Percentiles rank a stretch among this genome's conserved stretches.
Evolutionary conservation across 2,329 filamentous ascomycete genomes (phyloP).

Genomic region (Epichloe sylvatica): DNA sequence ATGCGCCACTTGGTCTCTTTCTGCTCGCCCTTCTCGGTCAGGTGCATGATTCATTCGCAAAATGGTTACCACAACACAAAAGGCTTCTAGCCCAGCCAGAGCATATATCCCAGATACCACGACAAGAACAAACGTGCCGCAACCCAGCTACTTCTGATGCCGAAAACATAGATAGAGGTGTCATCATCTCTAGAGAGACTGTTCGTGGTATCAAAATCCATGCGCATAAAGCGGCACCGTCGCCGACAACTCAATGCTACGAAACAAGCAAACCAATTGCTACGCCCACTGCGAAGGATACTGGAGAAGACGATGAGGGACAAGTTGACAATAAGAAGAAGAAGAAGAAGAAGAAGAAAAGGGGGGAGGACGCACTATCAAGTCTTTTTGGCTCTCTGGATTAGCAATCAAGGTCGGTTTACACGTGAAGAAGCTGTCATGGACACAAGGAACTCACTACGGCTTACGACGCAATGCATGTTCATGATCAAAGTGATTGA

Average conservation of each 20-base stretch:
- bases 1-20: conserved; percentile 55
- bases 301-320: conserved; percentile 9
- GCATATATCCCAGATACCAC: background rate
- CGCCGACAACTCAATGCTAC: conserved; percentile 1
- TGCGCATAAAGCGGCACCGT: background rate
- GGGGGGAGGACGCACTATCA: conserved; percentile 57
- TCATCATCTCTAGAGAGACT: conserved; percentile 16
- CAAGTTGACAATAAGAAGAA: conserved; percentile 28
- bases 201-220: background rate
- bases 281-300: background rate
- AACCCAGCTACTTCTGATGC: background rate
- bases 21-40: conserved; percentile 52
- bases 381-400: conserved; percentile 51
- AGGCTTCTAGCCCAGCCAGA: background rate
- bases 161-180: conserved; percentile 14
- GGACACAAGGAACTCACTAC: background rate
- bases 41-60: conserved; percentile 31
- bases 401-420: background rate
- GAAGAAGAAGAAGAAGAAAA: conserved; percentile 29
- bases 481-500: background rate
- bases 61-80: conserved; percentile 15
- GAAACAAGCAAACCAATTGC: background rate
- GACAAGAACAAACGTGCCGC: background rate
- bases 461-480: background rate
- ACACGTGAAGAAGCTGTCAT: no score